Evolutionary conservation across 257 asterid species (phyloP), one percentile per base, ranked within the genome.

Genomic region (Sherardia arvensis): DNA sequence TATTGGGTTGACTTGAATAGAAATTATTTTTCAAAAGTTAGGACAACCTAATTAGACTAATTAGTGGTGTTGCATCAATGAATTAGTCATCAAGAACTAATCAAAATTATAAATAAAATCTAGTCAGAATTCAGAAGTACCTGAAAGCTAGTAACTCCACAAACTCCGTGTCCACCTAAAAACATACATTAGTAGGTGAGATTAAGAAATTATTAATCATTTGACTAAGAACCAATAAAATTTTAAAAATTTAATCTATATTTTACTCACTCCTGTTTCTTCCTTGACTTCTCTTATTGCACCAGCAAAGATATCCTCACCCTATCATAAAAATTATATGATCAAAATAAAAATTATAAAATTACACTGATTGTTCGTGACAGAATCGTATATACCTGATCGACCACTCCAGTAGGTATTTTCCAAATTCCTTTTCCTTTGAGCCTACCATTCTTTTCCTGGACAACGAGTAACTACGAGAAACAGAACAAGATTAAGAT

Each of bases 251-350:
- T 58, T 32, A 54, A 30, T 7, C 22, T 9, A 26, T 15, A 23
- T 0, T 33, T 36, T 49, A 78, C 86, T 78, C 82, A 85, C 95
- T 77, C 87, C 90, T 43, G 95, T 87, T 78, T 85, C 95, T 82
- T 87, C 95, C 73, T 83, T 83, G 21, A 87, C 84, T 80, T 85
- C 94, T 80, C 95, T 81, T 65, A 48, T 78, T 55, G 88, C 90
- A 53, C 88, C 93, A 26, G 72, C 70, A 63, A 69, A 79, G 40
- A 87, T 76, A 62, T 79, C 90, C 77, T 87, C 95, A 1, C 94
- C 95, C 95, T 87, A 81, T 49, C 12, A 8, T 10, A 3, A 10
- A 38, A 36, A 36, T 8, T 36, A 36, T 36, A 36, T 8, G 15
- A 8, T 36, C 17, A 36, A 10, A 38, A 38, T 12, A 10, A 11